phyloP scores from a whole-genome alignment of 1,139 yeast species.

The Nakaseomyces nivariensis region DNA sequence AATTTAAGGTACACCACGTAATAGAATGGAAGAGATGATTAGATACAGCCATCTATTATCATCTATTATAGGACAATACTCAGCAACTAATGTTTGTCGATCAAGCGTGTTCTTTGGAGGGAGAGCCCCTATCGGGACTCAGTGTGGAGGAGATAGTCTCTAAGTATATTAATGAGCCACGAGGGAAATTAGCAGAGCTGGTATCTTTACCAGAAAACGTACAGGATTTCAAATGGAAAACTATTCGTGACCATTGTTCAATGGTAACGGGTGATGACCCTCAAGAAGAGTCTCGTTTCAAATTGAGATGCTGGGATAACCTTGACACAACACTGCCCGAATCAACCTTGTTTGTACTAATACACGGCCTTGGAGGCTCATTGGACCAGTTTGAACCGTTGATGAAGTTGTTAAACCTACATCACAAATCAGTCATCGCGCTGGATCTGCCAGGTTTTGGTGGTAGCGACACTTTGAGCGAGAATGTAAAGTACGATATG shows the following conservation, averaged over 20 bases:
- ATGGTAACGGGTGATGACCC: not conserved
- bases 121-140: not conserved
- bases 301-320: not conserved
- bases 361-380: constrained; percentile 69
- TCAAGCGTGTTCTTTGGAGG: not conserved
- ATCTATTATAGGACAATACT: no score
- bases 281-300: not conserved
- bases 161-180: not conserved
- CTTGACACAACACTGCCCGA: not conserved
- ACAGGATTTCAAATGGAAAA: not conserved
- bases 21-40: no score
- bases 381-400: constrained; percentile 63
- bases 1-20: no score
- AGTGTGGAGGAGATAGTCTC: not conserved
- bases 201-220: not conserved
- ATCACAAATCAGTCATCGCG: constrained; percentile 38
- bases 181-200: not conserved
- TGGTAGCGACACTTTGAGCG: constrained; percentile 25
- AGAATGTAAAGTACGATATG: constrained; percentile 15
- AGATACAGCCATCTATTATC: no score
- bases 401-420: constrained; percentile 45
- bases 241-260: not conserved
- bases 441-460: constrained; percentile 70
- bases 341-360: constrained; percentile 36
- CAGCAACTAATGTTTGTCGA: not conserved